Evolutionary conservation across 2,329 filamentous ascomycete genomes (phyloP).

Genomic region (Pyrenophora graminea): DNA sequence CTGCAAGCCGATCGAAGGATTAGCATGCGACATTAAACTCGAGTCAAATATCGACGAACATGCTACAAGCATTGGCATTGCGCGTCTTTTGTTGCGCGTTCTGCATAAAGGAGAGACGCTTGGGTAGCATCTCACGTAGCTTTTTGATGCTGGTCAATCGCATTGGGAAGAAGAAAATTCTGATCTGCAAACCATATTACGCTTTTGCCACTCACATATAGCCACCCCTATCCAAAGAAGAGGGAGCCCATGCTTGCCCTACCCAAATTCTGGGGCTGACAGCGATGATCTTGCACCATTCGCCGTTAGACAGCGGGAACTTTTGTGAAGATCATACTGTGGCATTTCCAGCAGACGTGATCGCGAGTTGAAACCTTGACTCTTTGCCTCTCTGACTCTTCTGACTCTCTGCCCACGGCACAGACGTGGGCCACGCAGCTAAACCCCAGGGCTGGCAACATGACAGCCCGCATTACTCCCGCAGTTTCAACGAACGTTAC

Average conservation of each 20-base stretch:
- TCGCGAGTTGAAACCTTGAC: neutral
- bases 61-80: constrained; percentile 9
- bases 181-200: constrained; percentile 11
- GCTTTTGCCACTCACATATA: constrained; percentile 7
- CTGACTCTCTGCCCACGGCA: constrained; percentile 1
- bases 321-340: constrained; percentile 9
- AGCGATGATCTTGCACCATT: constrained; percentile 7
- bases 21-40: constrained; percentile 16
- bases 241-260: constrained; percentile 1
- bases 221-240: constrained; percentile 1
- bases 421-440: constrained; percentile 8
- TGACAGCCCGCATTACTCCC: constrained; percentile 17
- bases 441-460: constrained; percentile 5
- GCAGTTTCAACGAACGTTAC: constrained; percentile 16
- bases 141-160: neutral
- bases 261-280: constrained; percentile 3
- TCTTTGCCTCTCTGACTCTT: neutral
- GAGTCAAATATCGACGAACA: constrained; percentile 10
- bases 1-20: neutral
- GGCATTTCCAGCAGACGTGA: constrained; percentile 6
- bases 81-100: constrained; percentile 5
- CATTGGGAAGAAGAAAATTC: constrained; percentile 8
- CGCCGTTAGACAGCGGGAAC: constrained; percentile 6
- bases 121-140: constrained; percentile 1
- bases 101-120: constrained; percentile 14